These are phyloP conservation scores for Tricholoma bakamatsutake DNA, from an alignment of 768 basidiomycete genomes.

Conservation along the genomic window DNA sequence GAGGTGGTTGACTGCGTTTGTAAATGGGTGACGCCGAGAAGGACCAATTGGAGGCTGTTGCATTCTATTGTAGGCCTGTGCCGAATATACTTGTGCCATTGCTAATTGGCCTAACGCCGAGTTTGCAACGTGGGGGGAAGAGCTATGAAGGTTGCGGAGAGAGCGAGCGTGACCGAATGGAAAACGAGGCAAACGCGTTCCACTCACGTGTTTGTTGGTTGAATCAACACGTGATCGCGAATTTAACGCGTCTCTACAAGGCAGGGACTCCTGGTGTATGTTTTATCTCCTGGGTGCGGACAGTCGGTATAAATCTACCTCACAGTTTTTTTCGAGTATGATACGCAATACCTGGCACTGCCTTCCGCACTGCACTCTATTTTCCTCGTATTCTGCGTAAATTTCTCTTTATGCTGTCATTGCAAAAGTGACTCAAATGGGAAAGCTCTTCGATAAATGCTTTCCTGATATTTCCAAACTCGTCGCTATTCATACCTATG, in stretches of 20 bases:
- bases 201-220: slow-evolving; percentile 19
- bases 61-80: slow-evolving; percentile 25
- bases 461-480: too few relatives aligned
- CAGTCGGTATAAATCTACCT: too few relatives aligned
- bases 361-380: too few relatives aligned
- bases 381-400: too few relatives aligned
- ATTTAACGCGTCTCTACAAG: not conserved
- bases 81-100: slow-evolving; percentile 31
- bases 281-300: too few relatives aligned
- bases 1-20: slow-evolving; percentile 26
- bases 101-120: slow-evolving; percentile 30
- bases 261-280: too few relatives aligned
- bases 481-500: too few relatives aligned
- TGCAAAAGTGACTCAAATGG: too few relatives aligned
- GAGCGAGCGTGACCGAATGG: not conserved
- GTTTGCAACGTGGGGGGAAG: slow-evolving; percentile 8
- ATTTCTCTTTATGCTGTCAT: too few relatives aligned
- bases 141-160: slow-evolving; percentile 4
- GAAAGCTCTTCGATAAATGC: too few relatives aligned
- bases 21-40: slow-evolving; percentile 24
- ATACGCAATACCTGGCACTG: too few relatives aligned
- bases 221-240: slow-evolving; percentile 1
- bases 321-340: too few relatives aligned
- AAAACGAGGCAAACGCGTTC: slow-evolving; percentile 22
- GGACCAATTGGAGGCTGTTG: slow-evolving; percentile 23